Evolutionary conservation across 768 basidiomycete species (phyloP), one percentile per base, ranked within the genome.

Genomic region (Pleurotus salmoneostramineus): DNA sequence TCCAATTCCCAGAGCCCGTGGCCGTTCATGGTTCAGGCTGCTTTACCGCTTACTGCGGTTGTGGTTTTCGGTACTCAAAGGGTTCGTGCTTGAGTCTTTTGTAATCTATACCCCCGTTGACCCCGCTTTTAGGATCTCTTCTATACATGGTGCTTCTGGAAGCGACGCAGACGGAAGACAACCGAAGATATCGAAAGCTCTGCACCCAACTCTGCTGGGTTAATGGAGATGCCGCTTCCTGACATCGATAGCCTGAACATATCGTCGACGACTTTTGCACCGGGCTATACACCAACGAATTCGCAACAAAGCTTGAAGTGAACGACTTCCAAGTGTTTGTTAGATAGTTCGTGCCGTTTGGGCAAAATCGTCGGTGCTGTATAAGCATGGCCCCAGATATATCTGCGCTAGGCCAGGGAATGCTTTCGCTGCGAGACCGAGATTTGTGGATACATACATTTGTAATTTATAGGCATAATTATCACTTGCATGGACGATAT

Each of bases 11-110:
- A 63, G n/a, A 17, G 56, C 33, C 55, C 69, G 3, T 76, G 75
- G 63, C 70, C 76, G 35, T 80, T 77, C 62, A 74, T 84, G 71
- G 66, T 80, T 11, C 78, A 80, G 52, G 83, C 83, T 33, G 71
- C 77, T 11, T 60, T 85, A 21, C 83, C 84, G 0, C 63, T 84
- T 14, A 73, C 69, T 0, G 77, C 78, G 3, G 72, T 78, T 50
- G 50, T 81, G 35, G 65, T 83, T 4, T 81, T 85, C 63, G 83
- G 77, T 33, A 69, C 74, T 5, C 81, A 82, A 60, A 74, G 71
- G 73, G 83, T 78, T 58, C 45, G 69, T 45, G 12, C 8, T 60
- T 14, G n/a, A 27, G 50, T 48, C 40, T n/a, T 34, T 8, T n/a
- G 8, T 8, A 1, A 2, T 40, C n/a, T 10, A 2, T n/a, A n/a